Percentiles rank a stretch among this genome's conserved stretches.
Conservation (phyloP, 2,329 filamentous ascomycete species). For the Seiridium unicorne region DNA sequence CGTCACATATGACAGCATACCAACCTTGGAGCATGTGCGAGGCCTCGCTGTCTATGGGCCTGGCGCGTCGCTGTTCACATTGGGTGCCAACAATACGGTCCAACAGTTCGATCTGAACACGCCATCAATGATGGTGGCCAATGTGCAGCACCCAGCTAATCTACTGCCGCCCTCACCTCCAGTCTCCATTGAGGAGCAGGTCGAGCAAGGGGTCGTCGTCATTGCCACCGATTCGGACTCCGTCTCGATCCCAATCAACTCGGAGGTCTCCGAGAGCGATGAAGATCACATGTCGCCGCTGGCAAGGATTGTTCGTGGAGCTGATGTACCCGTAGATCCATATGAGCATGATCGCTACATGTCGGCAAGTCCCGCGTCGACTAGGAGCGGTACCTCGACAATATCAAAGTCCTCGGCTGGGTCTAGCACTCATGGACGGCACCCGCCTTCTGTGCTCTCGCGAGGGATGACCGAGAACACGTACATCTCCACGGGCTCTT, state of each 20-base stretch:
- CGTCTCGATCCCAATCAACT: conserved; percentile 54
- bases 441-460: conserved; percentile 51
- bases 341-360: conserved; percentile 59
- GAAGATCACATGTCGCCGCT: conserved; percentile 75
- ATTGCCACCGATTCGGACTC: conserved; percentile 54
- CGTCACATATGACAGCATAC: conserved; percentile 85
- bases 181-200: conserved; percentile 73
- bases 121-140: conserved; percentile 75
- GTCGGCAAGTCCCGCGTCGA: conserved; percentile 65
- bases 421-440: conserved; percentile 49
- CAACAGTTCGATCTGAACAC: conserved; percentile 96
- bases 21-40: conserved; percentile 76
- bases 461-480: conserved; percentile 61
- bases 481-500: conserved; percentile 65
- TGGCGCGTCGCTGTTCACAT: conserved; percentile 86
- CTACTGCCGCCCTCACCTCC: conserved; percentile 78
- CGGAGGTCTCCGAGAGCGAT: conserved; percentile 69
- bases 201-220: conserved; percentile 49
- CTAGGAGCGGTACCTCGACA: conserved; percentile 60
- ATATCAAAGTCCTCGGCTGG: conserved; percentile 53
- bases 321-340: conserved; percentile 59
- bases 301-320: conserved; percentile 71
- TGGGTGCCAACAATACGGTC: conserved; percentile 83
- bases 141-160: conserved; percentile 81
- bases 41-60: conserved; percentile 87